phyloP scores from a whole-genome alignment of 805 yeast species.

The Myxozyma neglecta region DNA sequence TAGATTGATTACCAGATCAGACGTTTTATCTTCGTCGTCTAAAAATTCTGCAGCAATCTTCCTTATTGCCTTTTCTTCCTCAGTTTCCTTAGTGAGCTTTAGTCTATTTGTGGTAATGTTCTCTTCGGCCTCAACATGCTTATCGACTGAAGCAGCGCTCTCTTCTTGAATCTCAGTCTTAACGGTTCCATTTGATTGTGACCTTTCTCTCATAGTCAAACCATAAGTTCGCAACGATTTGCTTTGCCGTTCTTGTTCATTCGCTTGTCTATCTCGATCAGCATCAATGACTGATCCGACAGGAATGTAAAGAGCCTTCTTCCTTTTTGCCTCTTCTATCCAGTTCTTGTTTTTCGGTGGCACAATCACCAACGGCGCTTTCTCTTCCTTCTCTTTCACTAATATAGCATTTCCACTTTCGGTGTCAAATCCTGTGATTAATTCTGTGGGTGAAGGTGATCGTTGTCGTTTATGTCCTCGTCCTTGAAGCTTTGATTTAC shows the following conservation, averaged over 20 bases:
- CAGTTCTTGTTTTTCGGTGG: constrained; percentile 27
- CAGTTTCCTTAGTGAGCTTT: not conserved
- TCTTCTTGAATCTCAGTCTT: not conserved
- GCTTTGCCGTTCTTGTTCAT: constrained; percentile 23
- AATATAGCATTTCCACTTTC: constrained; percentile 9
- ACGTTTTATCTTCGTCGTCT: constrained; percentile 9
- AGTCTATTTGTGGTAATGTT: not conserved
- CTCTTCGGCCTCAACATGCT: not conserved
- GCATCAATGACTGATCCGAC: constrained; percentile 24
- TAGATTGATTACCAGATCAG: constrained; percentile 10
- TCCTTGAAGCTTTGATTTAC: constrained; percentile 8
- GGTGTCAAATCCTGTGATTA: constrained; percentile 25
- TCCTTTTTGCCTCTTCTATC: constrained; percentile 21
- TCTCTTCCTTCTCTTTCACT: not conserved
- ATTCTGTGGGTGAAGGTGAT: constrained; percentile 14
- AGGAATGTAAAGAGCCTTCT: constrained; percentile 16
- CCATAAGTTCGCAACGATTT: constrained; percentile 14
- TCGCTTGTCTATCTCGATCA: constrained; percentile 19
- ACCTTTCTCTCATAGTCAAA: not conserved
- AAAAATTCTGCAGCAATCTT: constrained; percentile 19
- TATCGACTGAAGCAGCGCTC: not conserved
- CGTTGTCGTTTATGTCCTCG: constrained; percentile 22
- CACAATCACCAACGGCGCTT: constrained; percentile 19
- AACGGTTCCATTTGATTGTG: not conserved
- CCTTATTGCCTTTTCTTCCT: constrained; percentile 14